Conservation (phyloP, 106 monocot species). For the Acanthochlamys bracteata region DNA sequence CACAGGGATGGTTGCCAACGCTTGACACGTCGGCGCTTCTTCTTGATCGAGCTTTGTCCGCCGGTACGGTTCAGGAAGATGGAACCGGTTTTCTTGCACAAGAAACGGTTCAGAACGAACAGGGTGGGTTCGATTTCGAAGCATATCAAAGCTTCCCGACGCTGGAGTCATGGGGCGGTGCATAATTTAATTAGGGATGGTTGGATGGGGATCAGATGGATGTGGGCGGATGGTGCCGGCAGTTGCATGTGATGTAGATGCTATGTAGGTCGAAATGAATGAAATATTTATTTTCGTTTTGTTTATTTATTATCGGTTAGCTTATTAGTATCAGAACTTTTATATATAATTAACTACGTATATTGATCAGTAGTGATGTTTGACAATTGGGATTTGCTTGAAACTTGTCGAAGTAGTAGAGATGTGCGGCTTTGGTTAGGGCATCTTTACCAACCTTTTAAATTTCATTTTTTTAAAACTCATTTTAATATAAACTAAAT, state of each 20-base stretch:
- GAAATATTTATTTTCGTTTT: neutral
- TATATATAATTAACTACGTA: no score
- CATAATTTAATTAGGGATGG: slow-evolving; percentile 8
- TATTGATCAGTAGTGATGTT: no score
- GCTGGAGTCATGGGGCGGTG: slow-evolving; percentile 47
- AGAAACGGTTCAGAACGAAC: neutral
- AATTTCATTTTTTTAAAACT: no score
- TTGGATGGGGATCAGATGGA: slow-evolving; percentile 7
- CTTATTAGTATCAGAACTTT: neutral
- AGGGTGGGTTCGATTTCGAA: slow-evolving; percentile 20
- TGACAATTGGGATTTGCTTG: no score
- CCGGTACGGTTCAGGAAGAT: neutral
- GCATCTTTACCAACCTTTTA: no score
- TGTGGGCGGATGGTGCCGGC: neutral
- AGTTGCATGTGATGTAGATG: slow-evolving; percentile 4
- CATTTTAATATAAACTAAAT: no score
- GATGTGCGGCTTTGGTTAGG: no score
- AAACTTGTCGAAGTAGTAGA: no score
- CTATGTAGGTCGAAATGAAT: no score
- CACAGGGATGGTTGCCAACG: slow-evolving; percentile 25
- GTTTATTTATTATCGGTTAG: neutral
- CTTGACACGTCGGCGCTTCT: slow-evolving; percentile 38
- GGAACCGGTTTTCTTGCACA: slow-evolving; percentile 6
- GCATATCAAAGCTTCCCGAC: slow-evolving; percentile 41
- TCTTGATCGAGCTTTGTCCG: slow-evolving; percentile 6